A percentile compares a stretch with the other conserved stretches of the same genome.
Evolutionary conservation across 176 grass and related monocot genomes (phyloP).

Genomic region (Stipa capillata): DNA sequence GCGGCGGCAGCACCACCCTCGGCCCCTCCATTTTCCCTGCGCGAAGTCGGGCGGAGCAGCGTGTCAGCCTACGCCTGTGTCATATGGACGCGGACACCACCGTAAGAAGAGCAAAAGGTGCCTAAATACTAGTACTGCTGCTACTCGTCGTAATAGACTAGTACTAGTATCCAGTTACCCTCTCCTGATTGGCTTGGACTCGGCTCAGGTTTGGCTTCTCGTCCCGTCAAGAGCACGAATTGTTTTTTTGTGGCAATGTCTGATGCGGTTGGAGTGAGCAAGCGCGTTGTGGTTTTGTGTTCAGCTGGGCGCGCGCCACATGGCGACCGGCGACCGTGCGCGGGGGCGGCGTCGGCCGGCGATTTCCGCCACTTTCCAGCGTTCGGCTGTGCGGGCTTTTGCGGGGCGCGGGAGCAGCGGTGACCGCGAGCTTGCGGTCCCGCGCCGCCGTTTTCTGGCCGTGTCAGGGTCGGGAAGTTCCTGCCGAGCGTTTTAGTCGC

Average conservation of each 20-base stretch:
- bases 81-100: neutral
- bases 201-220: neutral
- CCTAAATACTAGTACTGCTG: neutral
- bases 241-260: neutral
- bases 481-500: neutral
- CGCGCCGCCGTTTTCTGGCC: neutral
- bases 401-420: neutral
- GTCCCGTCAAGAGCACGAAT: neutral
- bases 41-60: neutral
- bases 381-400: neutral
- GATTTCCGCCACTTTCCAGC: neutral
- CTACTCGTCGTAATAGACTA: neutral
- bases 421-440: neutral
- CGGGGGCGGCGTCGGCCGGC: neutral
- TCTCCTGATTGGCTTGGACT: neutral
- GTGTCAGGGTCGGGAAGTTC: neutral
- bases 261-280: neutral
- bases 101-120: neutral
- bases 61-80: neutral
- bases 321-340: neutral
- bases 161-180: neutral
- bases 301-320: neutral
- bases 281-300: too few relatives aligned
- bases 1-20: neutral
- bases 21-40: conserved; percentile 27